Conservation (phyloP, 768 basidiomycete genomes). For the Amanita brunnescens region DNA sequence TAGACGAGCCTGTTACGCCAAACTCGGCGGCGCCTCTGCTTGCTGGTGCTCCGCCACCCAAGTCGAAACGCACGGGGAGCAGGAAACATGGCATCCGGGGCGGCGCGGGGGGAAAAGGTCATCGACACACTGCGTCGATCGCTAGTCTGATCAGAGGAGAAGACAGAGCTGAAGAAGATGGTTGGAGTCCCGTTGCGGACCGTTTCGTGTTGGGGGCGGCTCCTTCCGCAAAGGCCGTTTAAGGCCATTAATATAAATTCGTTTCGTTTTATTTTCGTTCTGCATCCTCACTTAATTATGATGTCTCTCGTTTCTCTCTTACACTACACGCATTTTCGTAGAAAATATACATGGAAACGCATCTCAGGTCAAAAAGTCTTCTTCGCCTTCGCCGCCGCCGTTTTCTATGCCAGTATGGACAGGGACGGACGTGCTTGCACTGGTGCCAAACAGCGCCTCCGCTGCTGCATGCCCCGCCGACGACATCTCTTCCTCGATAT, state of each 20-base stretch:
- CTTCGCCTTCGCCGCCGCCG: neutral
- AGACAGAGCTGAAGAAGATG: constrained; percentile 67
- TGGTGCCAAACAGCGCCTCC: neutral
- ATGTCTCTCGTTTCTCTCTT: neutral
- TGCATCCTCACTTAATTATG: no score
- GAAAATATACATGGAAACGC: neutral
- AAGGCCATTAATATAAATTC: neutral
- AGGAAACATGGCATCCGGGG: constrained; percentile 11
- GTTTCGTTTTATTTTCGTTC: neutral
- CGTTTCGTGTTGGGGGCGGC: constrained; percentile 25
- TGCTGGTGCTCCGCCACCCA: constrained; percentile 8
- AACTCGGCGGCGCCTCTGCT: constrained; percentile 13
- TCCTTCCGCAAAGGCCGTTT: neutral
- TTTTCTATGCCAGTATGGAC: neutral
- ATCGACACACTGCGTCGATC: constrained; percentile 78
- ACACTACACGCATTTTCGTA: neutral
- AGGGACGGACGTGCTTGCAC: neutral
- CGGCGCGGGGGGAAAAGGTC: constrained; percentile 30
- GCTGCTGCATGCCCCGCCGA: neutral
- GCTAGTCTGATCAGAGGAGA: constrained; percentile 73
- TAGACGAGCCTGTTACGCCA: constrained; percentile 21
- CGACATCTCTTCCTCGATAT: neutral
- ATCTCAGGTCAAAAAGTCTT: neutral
- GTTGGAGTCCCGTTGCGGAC: constrained; percentile 67
- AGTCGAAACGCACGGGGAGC: constrained; percentile 8